Evolutionary conservation across 1,284 basidiomycete species (phyloP).

Genomic region (Tranzscheliella williamsii): DNA sequence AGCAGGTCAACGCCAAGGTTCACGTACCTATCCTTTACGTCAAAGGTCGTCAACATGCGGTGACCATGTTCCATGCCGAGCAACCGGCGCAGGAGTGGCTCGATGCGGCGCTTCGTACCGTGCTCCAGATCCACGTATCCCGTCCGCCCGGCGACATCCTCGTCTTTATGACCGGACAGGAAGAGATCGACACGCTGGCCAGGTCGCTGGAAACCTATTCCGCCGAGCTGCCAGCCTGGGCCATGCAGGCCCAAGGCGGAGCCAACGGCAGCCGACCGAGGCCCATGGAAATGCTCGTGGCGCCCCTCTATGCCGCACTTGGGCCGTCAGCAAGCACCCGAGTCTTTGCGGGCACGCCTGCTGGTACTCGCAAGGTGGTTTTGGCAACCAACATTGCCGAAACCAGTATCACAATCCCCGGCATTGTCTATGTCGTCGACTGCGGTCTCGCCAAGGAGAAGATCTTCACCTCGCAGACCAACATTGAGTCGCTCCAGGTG

Average conservation of each 20-base stretch:
- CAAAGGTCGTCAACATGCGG: conserved; percentile 90
- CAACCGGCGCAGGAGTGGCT: conserved; percentile 80
- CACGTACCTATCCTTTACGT: conserved; percentile 81
- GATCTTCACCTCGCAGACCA: conserved; percentile 66
- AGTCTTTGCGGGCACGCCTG: conserved; percentile 65
- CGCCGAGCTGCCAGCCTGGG: conserved; percentile 45
- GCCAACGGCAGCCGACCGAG: too few relatives aligned
- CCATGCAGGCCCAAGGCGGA: conserved; percentile 18
- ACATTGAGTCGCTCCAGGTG: conserved; percentile 51
- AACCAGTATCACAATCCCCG: conserved; percentile 95
- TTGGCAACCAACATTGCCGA: conserved; percentile 72
- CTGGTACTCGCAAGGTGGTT: conserved; percentile 81
- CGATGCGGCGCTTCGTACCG: conserved; percentile 83
- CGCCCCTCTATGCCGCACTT: conserved; percentile 58
- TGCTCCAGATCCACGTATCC: conserved; percentile 85
- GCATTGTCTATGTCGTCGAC: conserved; percentile 92
- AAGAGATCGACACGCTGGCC: conserved; percentile 87
- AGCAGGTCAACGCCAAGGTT: conserved; percentile 9
- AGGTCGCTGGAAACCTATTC: conserved; percentile 42
- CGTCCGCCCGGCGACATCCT: conserved; percentile 83
- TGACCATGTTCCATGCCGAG: conserved; percentile 68
- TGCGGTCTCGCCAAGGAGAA: conserved; percentile 85
- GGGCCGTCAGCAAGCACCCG: conserved; percentile 46
- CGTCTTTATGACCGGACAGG: conserved; percentile 94
- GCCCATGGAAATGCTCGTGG: conserved; percentile 45